Evolutionary conservation across 306 rosid genomes (phyloP).

Genomic region (Hippophae tibetana): DNA sequence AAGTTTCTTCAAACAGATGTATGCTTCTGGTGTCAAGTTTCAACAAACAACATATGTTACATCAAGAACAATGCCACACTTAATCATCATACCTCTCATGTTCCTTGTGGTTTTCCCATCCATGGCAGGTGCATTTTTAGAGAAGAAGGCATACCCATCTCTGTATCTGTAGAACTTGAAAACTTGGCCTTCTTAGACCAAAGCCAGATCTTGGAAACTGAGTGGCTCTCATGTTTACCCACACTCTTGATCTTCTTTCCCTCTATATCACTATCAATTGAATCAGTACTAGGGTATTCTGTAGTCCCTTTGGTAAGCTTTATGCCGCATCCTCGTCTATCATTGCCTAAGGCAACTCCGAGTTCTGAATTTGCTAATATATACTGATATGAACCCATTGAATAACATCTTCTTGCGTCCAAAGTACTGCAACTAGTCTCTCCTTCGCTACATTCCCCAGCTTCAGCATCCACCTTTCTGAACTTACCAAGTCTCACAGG

Average conservation of each 20-base stretch:
- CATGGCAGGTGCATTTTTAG: conserved; percentile 54
- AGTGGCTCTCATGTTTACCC: conserved; percentile 74
- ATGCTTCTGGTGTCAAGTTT: conserved; percentile 17
- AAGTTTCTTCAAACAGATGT: conserved; percentile 23
- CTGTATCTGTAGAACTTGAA: conserved; percentile 44
- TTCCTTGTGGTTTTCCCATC: conserved; percentile 50
- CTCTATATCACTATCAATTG: conserved; percentile 52
- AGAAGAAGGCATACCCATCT: conserved; percentile 45
- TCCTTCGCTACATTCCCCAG: conserved; percentile 47
- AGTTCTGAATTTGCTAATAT: conserved; percentile 68
- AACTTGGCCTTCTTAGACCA: conserved; percentile 77
- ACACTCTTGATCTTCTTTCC: conserved; percentile 68
- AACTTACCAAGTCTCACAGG: conserved; percentile 90
- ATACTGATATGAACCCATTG: conserved; percentile 94
- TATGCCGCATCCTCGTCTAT: conserved; percentile 21
- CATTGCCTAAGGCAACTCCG: conserved; percentile 47
- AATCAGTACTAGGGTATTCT: conserved; percentile 30
- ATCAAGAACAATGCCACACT: conserved; percentile 23
- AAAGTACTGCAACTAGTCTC: conserved; percentile 87
- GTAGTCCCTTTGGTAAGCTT: conserved; percentile 21
- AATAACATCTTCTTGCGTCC: conserved; percentile 93
- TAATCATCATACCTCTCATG: conserved; percentile 46
- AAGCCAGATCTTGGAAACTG: conserved; percentile 84
- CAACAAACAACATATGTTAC: conserved; percentile 24
- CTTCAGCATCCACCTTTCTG: conserved; percentile 39